These are phyloP conservation scores for Pichia occidentalis DNA, from an alignment of 805 yeast genomes.

Conservation along the genomic window DNA sequence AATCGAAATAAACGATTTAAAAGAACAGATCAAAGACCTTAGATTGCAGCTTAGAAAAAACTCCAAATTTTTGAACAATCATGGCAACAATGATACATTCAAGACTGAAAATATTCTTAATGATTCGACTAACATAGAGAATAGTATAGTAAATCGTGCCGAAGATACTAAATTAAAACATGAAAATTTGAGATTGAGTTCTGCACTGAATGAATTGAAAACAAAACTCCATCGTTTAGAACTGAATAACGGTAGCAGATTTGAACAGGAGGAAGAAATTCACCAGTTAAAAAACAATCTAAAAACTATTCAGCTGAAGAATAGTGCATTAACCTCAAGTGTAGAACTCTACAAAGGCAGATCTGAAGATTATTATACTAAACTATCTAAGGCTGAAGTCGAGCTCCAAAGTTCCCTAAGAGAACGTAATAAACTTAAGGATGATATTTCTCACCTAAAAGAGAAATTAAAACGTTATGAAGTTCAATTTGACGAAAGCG, in stretches of 20 bases:
- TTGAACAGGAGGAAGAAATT: constrained; percentile 31
- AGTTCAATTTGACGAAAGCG: constrained; percentile 49
- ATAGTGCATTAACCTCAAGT: constrained; percentile 46
- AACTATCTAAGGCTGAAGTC: constrained; percentile 73
- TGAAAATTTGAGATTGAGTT: constrained; percentile 31
- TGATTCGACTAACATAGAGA: constrained; percentile 1
- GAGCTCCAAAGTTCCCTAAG: constrained; percentile 58
- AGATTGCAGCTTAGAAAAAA: constrained; percentile 7
- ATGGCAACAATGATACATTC: constrained; percentile 7
- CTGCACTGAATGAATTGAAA: constrained; percentile 30
- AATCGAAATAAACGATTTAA: constrained; percentile 36
- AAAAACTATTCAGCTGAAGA: constrained; percentile 50
- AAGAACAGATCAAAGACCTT: constrained; percentile 27
- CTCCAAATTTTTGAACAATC: constrained; percentile 14
- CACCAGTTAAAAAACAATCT: constrained; percentile 49
- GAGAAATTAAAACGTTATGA: constrained; percentile 40
- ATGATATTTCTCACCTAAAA: constrained; percentile 48
- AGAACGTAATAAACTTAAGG: constrained; percentile 47
- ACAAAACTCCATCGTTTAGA: constrained; percentile 30
- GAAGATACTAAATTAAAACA: constrained; percentile 25
- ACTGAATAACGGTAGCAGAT: constrained; percentile 20
- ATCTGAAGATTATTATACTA: constrained; percentile 66
- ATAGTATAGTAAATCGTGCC: no score
- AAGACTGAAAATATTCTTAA: constrained; percentile 3
- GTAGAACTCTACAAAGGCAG: constrained; percentile 60